These are phyloP conservation scores for Macrophomina tecta DNA, from an alignment of 2,329 filamentous ascomycete species.

Conservation along the genomic window DNA sequence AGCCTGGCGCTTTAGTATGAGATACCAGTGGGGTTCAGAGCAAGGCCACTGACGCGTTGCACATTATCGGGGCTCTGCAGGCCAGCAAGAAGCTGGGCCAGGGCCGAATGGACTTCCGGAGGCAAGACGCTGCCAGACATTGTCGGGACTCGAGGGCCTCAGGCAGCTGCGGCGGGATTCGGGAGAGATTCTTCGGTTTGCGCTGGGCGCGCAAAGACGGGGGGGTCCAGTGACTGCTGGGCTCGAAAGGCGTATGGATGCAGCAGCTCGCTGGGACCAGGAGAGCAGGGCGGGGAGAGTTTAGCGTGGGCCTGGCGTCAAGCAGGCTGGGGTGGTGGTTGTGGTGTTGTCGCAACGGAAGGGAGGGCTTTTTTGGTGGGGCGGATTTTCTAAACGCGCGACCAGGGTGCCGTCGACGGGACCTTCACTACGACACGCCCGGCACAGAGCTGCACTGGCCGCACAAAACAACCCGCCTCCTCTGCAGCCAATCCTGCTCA, in stretches of 20 bases:
- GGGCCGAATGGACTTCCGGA: conserved; percentile 80
- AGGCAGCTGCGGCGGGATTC: conserved; percentile 6
- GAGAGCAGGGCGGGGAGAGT: not conserved
- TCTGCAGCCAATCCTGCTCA: not conserved
- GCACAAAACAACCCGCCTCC: not conserved
- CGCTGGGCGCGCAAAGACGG: conserved; percentile 24
- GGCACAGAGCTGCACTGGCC: not conserved
- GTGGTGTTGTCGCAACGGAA: conserved; percentile 16
- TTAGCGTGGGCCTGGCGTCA: conserved; percentile 8
- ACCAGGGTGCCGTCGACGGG: not conserved
- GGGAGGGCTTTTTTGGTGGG: conserved; percentile 14
- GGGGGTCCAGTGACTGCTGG: conserved; percentile 15
- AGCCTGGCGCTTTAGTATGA: conserved; percentile 46
- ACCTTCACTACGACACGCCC: not conserved
- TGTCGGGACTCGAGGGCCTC: conserved; percentile 32
- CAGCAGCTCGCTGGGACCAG: conserved; percentile 1
- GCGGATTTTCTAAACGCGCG: not conserved
- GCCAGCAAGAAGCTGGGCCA: conserved; percentile 80
- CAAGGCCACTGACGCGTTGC: not conserved
- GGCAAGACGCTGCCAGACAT: conserved; percentile 80
- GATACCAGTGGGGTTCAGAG: not conserved
- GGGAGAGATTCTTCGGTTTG: conserved; percentile 17
- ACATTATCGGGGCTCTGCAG: conserved; percentile 90
- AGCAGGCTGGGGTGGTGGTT: conserved; percentile 11
- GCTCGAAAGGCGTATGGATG: not conserved